These are phyloP conservation scores for Rhipidocladum racemiflorum DNA, from an alignment of 176 grass and related monocot genomes.

Conservation along the genomic window DNA sequence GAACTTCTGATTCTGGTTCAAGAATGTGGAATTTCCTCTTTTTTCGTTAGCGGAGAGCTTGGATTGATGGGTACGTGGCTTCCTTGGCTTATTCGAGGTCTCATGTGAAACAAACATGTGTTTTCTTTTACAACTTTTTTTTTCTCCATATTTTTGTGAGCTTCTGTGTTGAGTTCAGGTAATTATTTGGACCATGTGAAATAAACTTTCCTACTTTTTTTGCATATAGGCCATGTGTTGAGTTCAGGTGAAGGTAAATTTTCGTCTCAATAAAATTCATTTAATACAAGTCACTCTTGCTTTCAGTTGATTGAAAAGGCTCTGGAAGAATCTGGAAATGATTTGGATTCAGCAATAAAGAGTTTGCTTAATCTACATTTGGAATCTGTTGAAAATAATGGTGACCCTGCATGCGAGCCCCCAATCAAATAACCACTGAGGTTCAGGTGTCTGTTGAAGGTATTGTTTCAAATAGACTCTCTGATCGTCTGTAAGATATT, in stretches of 20 bases:
- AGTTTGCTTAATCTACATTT: slow-evolving; percentile 38
- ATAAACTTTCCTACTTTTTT: too few relatives aligned
- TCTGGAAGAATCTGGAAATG: slow-evolving; percentile 40
- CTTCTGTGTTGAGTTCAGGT: too few relatives aligned
- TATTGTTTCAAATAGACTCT: too few relatives aligned
- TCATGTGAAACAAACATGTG: not conserved
- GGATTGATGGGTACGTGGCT: not conserved
- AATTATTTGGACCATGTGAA: too few relatives aligned
- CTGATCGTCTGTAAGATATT: too few relatives aligned
- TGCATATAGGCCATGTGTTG: too few relatives aligned
- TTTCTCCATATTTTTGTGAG: not conserved
- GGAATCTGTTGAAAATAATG: slow-evolving; percentile 11
- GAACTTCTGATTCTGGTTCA: not conserved
- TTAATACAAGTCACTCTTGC: not conserved
- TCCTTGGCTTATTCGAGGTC: not conserved
- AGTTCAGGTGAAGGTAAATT: not conserved
- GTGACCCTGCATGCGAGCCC: not conserved
- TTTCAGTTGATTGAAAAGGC: slow-evolving; percentile 11
- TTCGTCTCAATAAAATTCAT: not conserved
- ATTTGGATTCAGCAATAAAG: slow-evolving; percentile 41
- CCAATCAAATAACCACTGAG: not conserved
- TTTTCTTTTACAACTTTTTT: not conserved
- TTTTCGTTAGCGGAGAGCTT: not conserved
- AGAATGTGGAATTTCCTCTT: not conserved
- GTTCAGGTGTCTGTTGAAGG: slow-evolving; percentile 3